Percentiles rank a stretch among this genome's conserved stretches.
Evolutionary conservation across 805 yeast species (phyloP).

Genomic region (Wickerhamomyces pijperi): DNA sequence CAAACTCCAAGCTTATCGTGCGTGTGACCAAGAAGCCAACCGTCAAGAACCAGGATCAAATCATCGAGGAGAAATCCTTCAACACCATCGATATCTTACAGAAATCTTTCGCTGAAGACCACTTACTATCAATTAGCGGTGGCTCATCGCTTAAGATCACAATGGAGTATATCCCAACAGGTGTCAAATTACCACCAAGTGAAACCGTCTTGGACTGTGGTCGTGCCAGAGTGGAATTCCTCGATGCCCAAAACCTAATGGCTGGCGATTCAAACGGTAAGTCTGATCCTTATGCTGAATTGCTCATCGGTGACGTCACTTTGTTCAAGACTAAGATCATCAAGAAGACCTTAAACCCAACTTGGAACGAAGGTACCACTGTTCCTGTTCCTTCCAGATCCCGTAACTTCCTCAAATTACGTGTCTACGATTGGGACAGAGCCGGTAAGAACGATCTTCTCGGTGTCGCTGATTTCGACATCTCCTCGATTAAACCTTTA

Average conservation of each 20-base stretch:
- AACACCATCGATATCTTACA: conserved; percentile 44
- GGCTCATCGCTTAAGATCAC: conserved; percentile 32
- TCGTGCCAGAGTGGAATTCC: conserved; percentile 39
- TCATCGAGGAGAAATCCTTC: conserved; percentile 38
- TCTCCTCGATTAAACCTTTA: conserved; percentile 35
- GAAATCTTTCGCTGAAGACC: conserved; percentile 34
- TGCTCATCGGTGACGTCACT: conserved; percentile 43
- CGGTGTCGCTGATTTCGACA: conserved; percentile 41
- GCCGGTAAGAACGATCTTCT: conserved; percentile 56
- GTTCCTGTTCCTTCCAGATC: conserved; percentile 57
- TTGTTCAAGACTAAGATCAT: conserved; percentile 48
- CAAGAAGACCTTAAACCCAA: conserved; percentile 61
- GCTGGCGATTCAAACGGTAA: conserved; percentile 66
- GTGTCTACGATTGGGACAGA: conserved; percentile 69
- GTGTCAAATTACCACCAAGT: conserved; percentile 37
- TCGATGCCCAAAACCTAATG: conserved; percentile 41
- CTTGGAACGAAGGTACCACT: conserved; percentile 59
- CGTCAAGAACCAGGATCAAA: conserved; percentile 34
- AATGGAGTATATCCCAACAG: conserved; percentile 52
- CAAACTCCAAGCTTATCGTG: conserved; percentile 43
- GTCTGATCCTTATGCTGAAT: conserved; percentile 57
- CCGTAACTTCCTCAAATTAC: conserved; percentile 35
- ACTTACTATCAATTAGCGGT: conserved; percentile 29
- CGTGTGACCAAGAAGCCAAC: conserved; percentile 44
- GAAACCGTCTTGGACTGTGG: conserved; percentile 69